Evolutionary conservation across 305 asterid genomes (phyloP).

Genomic region (Nicotiana rustica): DNA sequence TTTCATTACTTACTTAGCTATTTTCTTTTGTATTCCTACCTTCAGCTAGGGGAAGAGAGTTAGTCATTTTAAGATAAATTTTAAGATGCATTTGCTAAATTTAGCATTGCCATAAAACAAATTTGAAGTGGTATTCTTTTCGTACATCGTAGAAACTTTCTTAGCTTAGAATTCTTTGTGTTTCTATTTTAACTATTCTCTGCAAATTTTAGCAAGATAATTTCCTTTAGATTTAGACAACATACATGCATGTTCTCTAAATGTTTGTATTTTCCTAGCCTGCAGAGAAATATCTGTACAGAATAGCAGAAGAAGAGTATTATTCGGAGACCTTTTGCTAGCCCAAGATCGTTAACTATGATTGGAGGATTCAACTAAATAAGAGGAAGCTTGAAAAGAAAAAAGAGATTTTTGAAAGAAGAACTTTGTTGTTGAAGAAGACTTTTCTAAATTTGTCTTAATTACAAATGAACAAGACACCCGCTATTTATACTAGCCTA

Average conservation of each 20-base stretch:
- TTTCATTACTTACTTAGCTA: background rate
- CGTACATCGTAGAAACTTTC: background rate
- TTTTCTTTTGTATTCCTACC: background rate
- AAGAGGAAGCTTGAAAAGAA: no score
- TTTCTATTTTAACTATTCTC: background rate
- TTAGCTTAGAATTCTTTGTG: background rate
- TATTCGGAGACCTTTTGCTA: no score
- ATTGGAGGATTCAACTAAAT: no score
- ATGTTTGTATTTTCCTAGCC: background rate
- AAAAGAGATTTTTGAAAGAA: no score
- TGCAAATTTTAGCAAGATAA: background rate
- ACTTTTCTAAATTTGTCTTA: no score
- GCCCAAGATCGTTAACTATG: no score
- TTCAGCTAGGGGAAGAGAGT: background rate
- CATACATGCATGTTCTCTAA: slow-evolving; percentile 6
- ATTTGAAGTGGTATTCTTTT: background rate
- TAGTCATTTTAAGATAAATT: background rate
- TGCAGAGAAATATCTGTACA: no score
- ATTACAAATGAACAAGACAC: no score
- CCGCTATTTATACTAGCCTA: no score
- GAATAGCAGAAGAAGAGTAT: no score
- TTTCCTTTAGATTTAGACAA: background rate
- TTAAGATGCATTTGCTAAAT: background rate
- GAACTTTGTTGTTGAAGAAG: no score
- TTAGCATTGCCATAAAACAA: background rate